phyloP scores from a whole-genome alignment of 2,329 filamentous ascomycete genomes.

The Colletotrichum sp. region DNA sequence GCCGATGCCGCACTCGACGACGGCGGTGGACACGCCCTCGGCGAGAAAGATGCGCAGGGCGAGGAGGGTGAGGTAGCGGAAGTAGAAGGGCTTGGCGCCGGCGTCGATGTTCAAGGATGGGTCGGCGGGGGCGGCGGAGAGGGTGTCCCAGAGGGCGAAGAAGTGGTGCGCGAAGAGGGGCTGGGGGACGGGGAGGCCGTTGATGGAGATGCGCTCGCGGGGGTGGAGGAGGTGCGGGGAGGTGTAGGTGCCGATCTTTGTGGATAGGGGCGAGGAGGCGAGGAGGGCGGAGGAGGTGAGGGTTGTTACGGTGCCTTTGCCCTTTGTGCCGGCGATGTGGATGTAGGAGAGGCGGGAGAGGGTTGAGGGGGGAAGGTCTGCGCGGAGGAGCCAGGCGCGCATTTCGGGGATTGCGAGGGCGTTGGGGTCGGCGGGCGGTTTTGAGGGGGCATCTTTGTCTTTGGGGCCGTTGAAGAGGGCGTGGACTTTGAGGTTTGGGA shows the following conservation, averaged over 20 bases:
- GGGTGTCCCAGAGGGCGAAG: slow-evolving; percentile 69
- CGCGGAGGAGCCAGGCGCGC: slow-evolving; percentile 75
- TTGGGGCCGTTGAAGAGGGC: slow-evolving; percentile 15
- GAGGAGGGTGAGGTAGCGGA: slow-evolving; percentile 69
- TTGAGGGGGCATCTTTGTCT: not conserved
- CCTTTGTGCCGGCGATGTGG: slow-evolving; percentile 78
- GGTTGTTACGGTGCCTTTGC: slow-evolving; percentile 73
- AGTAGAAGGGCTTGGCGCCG: slow-evolving; percentile 58
- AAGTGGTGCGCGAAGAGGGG: slow-evolving; percentile 68
- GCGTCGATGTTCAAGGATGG: slow-evolving; percentile 31
- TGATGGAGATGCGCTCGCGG: slow-evolving; percentile 70
- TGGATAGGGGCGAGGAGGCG: slow-evolving; percentile 46
- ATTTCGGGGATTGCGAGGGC: slow-evolving; percentile 72
- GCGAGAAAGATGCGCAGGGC: slow-evolving; percentile 70
- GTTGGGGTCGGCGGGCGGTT: slow-evolving; percentile 26
- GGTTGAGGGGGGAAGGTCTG: slow-evolving; percentile 70
- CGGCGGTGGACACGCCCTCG: slow-evolving; percentile 65
- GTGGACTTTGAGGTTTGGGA: slow-evolving; percentile 21
- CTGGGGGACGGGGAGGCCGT: slow-evolving; percentile 62
- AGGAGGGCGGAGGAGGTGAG: slow-evolving; percentile 72
- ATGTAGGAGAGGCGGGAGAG: slow-evolving; percentile 37
- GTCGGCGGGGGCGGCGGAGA: slow-evolving; percentile 42
- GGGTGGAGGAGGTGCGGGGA: slow-evolving; percentile 73
- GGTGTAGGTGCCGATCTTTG: slow-evolving; percentile 75
- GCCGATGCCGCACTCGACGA: slow-evolving; percentile 72